Evolutionary conservation across 306 rosid genomes (phyloP).

Genomic region (Gastrolobium villosum): DNA sequence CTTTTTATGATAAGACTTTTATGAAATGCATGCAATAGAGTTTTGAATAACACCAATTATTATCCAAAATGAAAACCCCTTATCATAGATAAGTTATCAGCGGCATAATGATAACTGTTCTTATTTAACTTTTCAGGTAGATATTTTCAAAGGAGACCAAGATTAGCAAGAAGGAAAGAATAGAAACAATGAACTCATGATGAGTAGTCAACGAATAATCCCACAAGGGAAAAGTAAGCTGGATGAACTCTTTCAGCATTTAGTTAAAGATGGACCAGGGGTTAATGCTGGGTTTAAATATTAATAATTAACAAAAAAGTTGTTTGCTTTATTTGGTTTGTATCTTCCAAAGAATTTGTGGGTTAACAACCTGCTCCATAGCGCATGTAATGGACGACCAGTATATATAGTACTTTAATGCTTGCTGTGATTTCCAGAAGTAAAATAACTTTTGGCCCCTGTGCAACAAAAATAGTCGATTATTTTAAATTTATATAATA

Average conservation of each 20-base stretch:
- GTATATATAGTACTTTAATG: neutral
- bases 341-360: constrained; percentile 5
- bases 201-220: constrained; percentile 9
- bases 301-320: neutral
- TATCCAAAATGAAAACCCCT: neutral
- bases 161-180: constrained; percentile 54
- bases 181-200: constrained; percentile 38
- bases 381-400: neutral
- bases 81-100: neutral
- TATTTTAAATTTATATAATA: too few relatives aligned
- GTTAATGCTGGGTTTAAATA: neutral
- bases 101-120: neutral
- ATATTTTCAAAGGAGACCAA: constrained; percentile 52
- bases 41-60: neutral
- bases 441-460: too few relatives aligned
- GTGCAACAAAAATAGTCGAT: too few relatives aligned
- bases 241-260: constrained; percentile 17
- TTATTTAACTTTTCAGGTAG: constrained; percentile 61
- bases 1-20: neutral
- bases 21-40: constrained; percentile 22
- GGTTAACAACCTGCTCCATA: neutral
- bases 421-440: neutral
- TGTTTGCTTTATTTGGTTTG: constrained; percentile 3
- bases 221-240: constrained; percentile 9
- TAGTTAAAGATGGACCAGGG: constrained; percentile 34